Conservation (phyloP, 495 filamentous ascomycete genomes). For the Aspergillus baeticus region DNA sequence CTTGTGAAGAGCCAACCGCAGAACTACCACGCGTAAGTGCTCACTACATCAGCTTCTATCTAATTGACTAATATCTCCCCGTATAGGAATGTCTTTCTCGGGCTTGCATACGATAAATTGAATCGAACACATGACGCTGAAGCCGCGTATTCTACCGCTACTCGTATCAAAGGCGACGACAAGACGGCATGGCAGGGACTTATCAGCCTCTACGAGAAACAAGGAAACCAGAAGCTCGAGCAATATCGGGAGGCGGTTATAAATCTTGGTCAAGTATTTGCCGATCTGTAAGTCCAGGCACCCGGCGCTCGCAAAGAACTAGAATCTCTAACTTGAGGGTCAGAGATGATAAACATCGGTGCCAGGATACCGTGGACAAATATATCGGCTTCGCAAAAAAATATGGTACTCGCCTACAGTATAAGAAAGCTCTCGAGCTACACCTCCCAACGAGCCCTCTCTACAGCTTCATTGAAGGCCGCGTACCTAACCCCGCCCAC, state of each 20-base stretch:
- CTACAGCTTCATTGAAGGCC: constrained; percentile 81
- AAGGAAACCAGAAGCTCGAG: constrained; percentile 64
- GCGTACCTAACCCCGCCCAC: constrained; percentile 72
- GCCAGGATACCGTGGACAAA: constrained; percentile 79
- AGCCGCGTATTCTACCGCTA: constrained; percentile 70
- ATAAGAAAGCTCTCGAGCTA: constrained; percentile 68
- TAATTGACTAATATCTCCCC: constrained; percentile 9
- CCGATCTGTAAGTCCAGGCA: constrained; percentile 54
- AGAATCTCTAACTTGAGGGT: constrained; percentile 14
- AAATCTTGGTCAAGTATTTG: constrained; percentile 71
- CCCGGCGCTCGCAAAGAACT: background rate
- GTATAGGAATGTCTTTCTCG: constrained; percentile 73
- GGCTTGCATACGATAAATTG: constrained; percentile 75
- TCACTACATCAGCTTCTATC: background rate
- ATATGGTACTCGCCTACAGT: constrained; percentile 68
- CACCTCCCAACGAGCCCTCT: constrained; percentile 75
- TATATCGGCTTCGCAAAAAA: constrained; percentile 66
- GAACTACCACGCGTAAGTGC: constrained; percentile 75
- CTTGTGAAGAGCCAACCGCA: constrained; percentile 69
- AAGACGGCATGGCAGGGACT: constrained; percentile 86
- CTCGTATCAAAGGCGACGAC: constrained; percentile 59
- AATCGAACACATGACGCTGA: constrained; percentile 69
- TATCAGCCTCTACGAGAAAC: constrained; percentile 79
- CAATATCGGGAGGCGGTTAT: constrained; percentile 71
- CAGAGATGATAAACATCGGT: constrained; percentile 65